Evolutionary conservation across 2,329 filamentous ascomycete genomes (phyloP).

Genomic region (Fusarium multiceps): DNA sequence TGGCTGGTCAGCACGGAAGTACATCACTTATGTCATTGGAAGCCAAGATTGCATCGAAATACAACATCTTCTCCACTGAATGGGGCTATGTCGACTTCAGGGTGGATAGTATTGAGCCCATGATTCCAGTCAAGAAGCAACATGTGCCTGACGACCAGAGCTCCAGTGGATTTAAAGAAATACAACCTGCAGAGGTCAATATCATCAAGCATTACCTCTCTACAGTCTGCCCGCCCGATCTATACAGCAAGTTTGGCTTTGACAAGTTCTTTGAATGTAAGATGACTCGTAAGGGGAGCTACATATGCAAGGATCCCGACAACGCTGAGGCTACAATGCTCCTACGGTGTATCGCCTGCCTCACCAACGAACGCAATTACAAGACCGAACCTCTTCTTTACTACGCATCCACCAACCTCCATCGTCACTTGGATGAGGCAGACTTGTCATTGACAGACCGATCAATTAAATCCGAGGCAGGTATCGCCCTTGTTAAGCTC

Average conservation of each 20-base stretch:
- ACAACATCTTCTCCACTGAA: background rate
- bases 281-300: background rate
- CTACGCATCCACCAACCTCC: background rate
- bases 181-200: background rate
- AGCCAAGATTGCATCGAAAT: background rate
- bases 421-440: background rate
- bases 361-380: background rate
- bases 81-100: accelerated
- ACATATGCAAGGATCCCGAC: background rate
- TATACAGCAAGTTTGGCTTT: background rate
- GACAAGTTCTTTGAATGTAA: background rate
- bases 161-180: background rate
- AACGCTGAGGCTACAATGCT: background rate
- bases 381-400: background rate
- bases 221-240: background rate
- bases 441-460: background rate
- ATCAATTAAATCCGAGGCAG: background rate
- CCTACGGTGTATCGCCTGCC: background rate
- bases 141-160: background rate
- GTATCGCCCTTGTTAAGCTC: accelerated
- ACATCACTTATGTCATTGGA: background rate
- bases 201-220: constrained; percentile 3
- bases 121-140: background rate
- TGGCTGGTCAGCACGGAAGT: background rate
- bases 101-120: background rate